Base-by-base conservation (phyloP, 228 moss, liverwort and hornwort genomes). In the Sphagnum magellanicum region DNA sequence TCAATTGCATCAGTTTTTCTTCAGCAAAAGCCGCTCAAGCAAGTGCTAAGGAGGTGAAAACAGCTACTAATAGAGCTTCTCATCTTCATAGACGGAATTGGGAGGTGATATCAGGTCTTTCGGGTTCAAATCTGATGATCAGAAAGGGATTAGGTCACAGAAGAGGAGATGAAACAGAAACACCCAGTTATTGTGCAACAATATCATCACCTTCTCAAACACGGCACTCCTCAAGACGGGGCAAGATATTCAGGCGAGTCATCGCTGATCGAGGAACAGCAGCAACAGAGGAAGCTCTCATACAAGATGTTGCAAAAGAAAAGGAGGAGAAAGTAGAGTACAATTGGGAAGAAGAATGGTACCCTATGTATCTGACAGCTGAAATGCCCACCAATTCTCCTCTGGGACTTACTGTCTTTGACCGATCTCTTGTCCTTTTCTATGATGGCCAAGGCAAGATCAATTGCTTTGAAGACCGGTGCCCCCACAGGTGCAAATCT, bases 381-480 rank as follows among this genome's bases (percentile, higher is more conserved):
- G 90, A 95, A 75, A 76, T 95, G 77, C 95, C 95, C 13, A 78
- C 74, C 51, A 68, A 90, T 49, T 76, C 92, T 4, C 95, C 95
- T 2, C 80, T 95, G 49, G 95, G 86, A 4, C 81, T 95, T 15
- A 88, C 77, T 0, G 92, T 95, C 4, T 95, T 88, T 0, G 95
- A 95, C 59, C 81, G 74, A 6, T 63, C 81, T 5, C 61, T 95
- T 71, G 95, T 95, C 52, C 77, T 95, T 48, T 95, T 88, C 63
- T 90, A 85, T 57, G 95, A 95, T 62, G 95, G 83, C 59, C 71
- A 89, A 4, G 90, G 90, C 8, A 71, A 75, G 10, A 79, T 95
- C 48, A 87, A 90, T 68, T 95, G 95, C 75, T 80, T 95, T 55
- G 76, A 95, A 69, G 95, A 95, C 82, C 92, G 92, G 3, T 95